Conservation (phyloP, 2,329 filamentous ascomycete species). For the Ustilaginoidea virens region DNA sequence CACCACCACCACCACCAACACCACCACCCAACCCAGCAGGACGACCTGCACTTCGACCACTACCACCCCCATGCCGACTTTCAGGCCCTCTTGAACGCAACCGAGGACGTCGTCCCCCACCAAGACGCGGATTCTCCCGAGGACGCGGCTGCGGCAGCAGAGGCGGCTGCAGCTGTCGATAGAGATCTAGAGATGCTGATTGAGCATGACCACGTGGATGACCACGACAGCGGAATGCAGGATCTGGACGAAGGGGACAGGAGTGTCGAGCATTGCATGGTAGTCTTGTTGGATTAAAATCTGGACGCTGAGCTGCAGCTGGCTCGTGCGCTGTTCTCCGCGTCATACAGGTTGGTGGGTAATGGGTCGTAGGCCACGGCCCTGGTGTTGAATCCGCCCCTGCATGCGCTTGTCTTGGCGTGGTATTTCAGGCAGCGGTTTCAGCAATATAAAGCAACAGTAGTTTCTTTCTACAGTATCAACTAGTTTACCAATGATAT, state of each 20-base stretch:
- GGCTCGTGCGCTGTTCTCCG: too few relatives aligned
- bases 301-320: too few relatives aligned
- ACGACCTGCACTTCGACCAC: constrained; percentile 23
- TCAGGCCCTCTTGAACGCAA: constrained; percentile 36
- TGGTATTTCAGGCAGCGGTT: too few relatives aligned
- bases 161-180: constrained; percentile 24
- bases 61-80: constrained; percentile 32
- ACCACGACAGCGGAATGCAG: constrained; percentile 16
- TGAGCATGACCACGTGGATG: constrained; percentile 27
- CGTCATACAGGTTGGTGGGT: too few relatives aligned
- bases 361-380: too few relatives aligned
- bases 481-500: too few relatives aligned
- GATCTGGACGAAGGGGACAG: constrained; percentile 7
- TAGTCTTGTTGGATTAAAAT: too few relatives aligned
- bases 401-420: too few relatives aligned
- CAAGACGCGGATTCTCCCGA: constrained; percentile 5
- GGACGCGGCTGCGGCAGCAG: constrained; percentile 15
- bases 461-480: too few relatives aligned
- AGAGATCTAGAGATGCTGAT: constrained; percentile 37
- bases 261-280: constrained; percentile 7
- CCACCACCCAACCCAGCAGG: constrained; percentile 8
- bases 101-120: constrained; percentile 20
- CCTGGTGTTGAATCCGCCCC: too few relatives aligned
- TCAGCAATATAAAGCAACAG: too few relatives aligned
- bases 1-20: constrained; percentile 14